Percentiles rank a stretch among this genome's conserved stretches.
Conservation (phyloP, 345 rosid species). For the Moringa oleifera region DNA sequence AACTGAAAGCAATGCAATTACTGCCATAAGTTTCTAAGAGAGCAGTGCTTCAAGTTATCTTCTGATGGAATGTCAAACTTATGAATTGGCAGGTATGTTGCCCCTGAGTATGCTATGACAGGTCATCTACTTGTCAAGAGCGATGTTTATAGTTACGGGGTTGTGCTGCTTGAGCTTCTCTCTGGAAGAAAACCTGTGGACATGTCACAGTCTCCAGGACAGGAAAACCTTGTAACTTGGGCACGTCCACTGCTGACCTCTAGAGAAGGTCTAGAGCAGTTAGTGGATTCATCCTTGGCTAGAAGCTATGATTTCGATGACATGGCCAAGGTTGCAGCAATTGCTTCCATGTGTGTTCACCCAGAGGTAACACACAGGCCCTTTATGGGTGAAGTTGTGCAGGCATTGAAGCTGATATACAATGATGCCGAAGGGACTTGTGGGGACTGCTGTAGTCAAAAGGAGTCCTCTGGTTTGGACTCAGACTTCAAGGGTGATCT, state of each 20-base stretch:
- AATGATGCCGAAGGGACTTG: conserved; percentile 77
- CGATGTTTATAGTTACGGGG: conserved; percentile 97
- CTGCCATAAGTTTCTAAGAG: not conserved
- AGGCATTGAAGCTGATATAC: conserved; percentile 93
- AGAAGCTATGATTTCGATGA: conserved; percentile 78
- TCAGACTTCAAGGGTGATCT: conserved; percentile 78
- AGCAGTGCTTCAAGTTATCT: not conserved
- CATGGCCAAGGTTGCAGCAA: conserved; percentile 97
- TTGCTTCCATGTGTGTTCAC: conserved; percentile 98
- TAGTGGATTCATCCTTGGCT: conserved; percentile 78
- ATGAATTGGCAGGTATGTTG: conserved; percentile 71
- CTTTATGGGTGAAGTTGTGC: conserved; percentile 99
- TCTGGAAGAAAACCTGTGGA: conserved; percentile 97
- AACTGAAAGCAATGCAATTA: not conserved
- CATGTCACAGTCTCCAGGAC: conserved; percentile 96
- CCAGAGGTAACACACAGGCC: conserved; percentile 92
- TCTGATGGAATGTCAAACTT: not conserved
- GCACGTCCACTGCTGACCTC: conserved; percentile 82
- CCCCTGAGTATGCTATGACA: conserved; percentile 99
- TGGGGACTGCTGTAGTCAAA: conserved; percentile 77
- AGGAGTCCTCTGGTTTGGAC: conserved; percentile 76
- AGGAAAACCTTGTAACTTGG: conserved; percentile 97
- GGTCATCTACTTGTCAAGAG: conserved; percentile 99
- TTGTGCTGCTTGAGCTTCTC: conserved; percentile 96
- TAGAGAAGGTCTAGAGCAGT: conserved; percentile 79